phyloP scores from a whole-genome alignment of 129 eudicot genomes.

The Rutidosis leptorrhynchoides region DNA sequence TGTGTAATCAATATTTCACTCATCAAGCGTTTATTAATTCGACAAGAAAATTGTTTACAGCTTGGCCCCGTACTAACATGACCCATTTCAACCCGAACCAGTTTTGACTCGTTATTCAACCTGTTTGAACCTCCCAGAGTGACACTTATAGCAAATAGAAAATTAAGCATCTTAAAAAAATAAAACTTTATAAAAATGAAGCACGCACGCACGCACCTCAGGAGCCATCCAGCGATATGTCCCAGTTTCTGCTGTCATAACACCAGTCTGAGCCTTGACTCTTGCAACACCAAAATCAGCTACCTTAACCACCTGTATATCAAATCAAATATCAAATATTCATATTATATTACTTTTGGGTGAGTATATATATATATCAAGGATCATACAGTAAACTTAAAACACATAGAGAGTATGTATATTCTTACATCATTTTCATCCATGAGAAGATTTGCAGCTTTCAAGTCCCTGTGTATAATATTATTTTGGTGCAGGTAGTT shows the following conservation, averaged over 20 bases:
- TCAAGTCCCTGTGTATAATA: slow-evolving; percentile 93
- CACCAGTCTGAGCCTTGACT: slow-evolving; percentile 93
- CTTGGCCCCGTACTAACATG: no score
- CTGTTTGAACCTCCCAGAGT: background rate
- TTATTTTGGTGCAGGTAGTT: slow-evolving; percentile 95
- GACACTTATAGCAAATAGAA: background rate
- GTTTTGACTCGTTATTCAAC: background rate
- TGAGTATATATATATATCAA: slow-evolving; percentile 2
- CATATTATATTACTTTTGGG: slow-evolving; percentile 7
- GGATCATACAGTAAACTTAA: background rate
- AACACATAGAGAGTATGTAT: no score
- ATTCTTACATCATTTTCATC: slow-evolving; percentile 98
- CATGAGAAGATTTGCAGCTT: slow-evolving; percentile 99
- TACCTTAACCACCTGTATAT: slow-evolving; percentile 89
- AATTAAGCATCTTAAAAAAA: background rate
- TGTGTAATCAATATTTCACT: background rate
- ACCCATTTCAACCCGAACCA: background rate
- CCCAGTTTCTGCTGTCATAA: slow-evolving; percentile 99
- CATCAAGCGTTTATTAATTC: background rate
- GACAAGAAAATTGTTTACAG: background rate
- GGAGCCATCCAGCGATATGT: slow-evolving; percentile 99
- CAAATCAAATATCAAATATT: no score
- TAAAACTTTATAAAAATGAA: background rate
- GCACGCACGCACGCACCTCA: no score
- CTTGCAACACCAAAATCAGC: slow-evolving; percentile 99